Evolutionary conservation across 2,329 filamentous ascomycete species (phyloP).

Genomic region (Zopfia rhizophila): DNA sequence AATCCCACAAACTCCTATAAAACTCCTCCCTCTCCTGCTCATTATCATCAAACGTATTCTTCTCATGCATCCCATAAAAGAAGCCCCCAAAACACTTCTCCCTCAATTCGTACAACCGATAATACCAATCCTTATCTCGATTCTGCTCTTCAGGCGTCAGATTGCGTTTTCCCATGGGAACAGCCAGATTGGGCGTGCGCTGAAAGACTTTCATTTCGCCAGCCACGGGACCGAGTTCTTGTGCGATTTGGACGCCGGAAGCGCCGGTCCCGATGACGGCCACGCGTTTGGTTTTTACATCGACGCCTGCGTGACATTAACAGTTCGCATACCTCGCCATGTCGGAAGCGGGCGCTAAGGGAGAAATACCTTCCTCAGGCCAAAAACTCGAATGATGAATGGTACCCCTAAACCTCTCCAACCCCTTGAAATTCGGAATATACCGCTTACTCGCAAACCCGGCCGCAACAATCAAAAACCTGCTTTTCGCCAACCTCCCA

Average conservation of each 20-base stretch:
- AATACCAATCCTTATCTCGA: slow-evolving; percentile 42
- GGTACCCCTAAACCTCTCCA: slow-evolving; percentile 65
- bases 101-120: slow-evolving; percentile 60
- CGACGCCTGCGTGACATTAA: slow-evolving; percentile 58
- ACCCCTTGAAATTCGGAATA: slow-evolving; percentile 65
- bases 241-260: slow-evolving; percentile 69
- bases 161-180: slow-evolving; percentile 65
- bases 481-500: slow-evolving; percentile 57
- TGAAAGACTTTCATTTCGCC: slow-evolving; percentile 49
- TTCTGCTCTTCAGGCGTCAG: slow-evolving; percentile 62
- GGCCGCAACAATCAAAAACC: slow-evolving; percentile 61
- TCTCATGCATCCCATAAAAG: slow-evolving; percentile 62
- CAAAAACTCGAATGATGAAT: slow-evolving; percentile 67
- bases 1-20: slow-evolving; percentile 50
- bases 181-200: slow-evolving; percentile 70
- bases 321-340: no score
- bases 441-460: slow-evolving; percentile 67
- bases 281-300: slow-evolving; percentile 64
- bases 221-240: slow-evolving; percentile 55
- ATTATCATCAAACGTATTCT: slow-evolving; percentile 58
- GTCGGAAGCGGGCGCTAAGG: no score
- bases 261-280: slow-evolving; percentile 72
- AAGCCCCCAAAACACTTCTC: slow-evolving; percentile 66
- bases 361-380: slow-evolving; percentile 64
- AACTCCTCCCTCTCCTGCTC: slow-evolving; percentile 50